Base-by-base conservation (phyloP, 1,284 basidiomycete genomes). In the Cryptococcus hybrid region DNA sequence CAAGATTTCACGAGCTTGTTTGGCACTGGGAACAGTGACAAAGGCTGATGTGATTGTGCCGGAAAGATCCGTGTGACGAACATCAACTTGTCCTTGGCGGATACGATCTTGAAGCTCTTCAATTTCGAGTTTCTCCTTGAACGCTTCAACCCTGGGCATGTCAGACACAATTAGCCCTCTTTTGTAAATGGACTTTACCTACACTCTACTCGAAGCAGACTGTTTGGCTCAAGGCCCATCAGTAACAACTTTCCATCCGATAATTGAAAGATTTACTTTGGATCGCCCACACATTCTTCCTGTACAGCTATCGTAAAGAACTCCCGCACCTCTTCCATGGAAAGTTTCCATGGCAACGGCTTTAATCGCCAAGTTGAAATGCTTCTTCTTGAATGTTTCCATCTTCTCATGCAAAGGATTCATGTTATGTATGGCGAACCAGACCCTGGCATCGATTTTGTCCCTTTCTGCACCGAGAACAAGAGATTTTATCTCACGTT, bases 31-130 rank as follows among this genome's bases (percentile, higher is more conserved):
- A 11, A 66, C 63, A 1, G 69, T 68, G 6, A 71, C 54, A 44
- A 71, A 71, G 1, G 69, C 69, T 67, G 57, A 56, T 9, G 57
- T 62, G 1, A 61, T 39, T 5, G 60, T 58, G 12, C 56, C 60
- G 15, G 47, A 53, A 3, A 58, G 54, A 15, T 45, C 15, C 8
- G 51, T 54, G 45, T 51, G 40, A 42, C 47, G 24, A 13, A 54
- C 51, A 9, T 51, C 47, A 13, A 52, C 36, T 47, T 62, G 57
- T 7, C 52, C 61, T 47, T 52, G 18, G 13, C 50, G 47, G 30
- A 61, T 61, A 36, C 54, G 40, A n/a, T 49, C 43, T 49, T 61
- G 60, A 18, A 54, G 40, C 3, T 36, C 18, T 39, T 59, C 61
- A 37, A 62, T 62, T 18, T 57, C 49, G 1, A 36, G 34, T 45